Conservation (phyloP, 805 yeast species). For the Teunomyces stri region DNA sequence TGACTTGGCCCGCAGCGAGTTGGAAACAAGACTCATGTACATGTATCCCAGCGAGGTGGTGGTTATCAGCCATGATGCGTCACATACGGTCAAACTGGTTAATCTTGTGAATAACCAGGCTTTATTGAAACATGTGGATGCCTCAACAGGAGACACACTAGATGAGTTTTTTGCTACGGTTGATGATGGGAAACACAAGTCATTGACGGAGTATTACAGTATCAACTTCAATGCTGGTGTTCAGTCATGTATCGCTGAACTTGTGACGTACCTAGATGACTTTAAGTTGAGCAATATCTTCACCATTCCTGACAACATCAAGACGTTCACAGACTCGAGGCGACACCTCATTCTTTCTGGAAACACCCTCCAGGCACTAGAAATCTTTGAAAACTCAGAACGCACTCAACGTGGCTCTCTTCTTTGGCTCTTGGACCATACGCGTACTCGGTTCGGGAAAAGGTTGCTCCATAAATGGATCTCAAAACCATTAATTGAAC, state of each 20-base stretch:
- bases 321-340: constrained; percentile 46
- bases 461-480: constrained; percentile 72
- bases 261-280: constrained; percentile 56
- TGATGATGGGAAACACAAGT: constrained; percentile 13
- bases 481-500: constrained; percentile 61
- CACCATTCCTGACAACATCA: constrained; percentile 48
- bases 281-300: constrained; percentile 62
- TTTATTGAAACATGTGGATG: background rate
- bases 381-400: constrained; percentile 61
- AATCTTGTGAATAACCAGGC: constrained; percentile 7
- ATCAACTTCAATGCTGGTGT: constrained; percentile 18
- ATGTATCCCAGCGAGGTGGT: constrained; percentile 77
- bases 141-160: constrained; percentile 3
- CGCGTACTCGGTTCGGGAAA: constrained; percentile 74
- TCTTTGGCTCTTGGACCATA: constrained; percentile 77
- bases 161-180: constrained; percentile 20
- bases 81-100: constrained; percentile 16
- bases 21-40: constrained; percentile 73
- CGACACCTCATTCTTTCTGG: constrained; percentile 60
- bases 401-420: constrained; percentile 62
- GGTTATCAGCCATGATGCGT: constrained; percentile 31
- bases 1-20: constrained; percentile 49
- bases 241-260: constrained; percentile 41
- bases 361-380: constrained; percentile 67
- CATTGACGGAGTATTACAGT: constrained; percentile 24